Base-by-base conservation (phyloP, 805 yeast genomes). In the Priceomyces fermenticarens region DNA sequence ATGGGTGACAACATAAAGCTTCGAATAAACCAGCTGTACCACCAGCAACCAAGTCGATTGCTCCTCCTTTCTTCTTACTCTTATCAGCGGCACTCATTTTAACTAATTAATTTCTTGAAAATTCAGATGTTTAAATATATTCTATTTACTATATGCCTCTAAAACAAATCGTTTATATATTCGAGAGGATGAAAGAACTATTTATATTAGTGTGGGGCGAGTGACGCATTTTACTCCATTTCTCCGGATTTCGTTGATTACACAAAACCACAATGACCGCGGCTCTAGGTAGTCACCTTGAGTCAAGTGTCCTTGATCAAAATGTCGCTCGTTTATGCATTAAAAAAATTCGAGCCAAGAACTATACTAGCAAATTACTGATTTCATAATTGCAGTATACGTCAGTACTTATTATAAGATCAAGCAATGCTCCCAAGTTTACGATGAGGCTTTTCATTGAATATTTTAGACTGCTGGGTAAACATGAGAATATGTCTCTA, bases 1-100 rank as follows among this genome's bases (percentile, higher is more conserved):
- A 77, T n/a, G 98, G 98, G 65, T 91, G 99, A 63, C 99, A 91
- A 63, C 91, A 82, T 48, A 93, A 74, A n/a, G 98, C 99, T 73
- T 91, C 99, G 60, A 90, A 88, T 45, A 91, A 73, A 44, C 99
- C 99, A 10, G 99, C 99, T 6, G 91, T 81, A 55, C 99, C 99
- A 54, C 99, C 99, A 27, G 97, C 93, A 36, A 88, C 73, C 51
- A 85, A 73, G 56, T 85, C 89, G 42, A 83, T 75, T 10, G 81
- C 77, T 30, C 71, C 59, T 42, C 60, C 66, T 27, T 66, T 65
- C 41, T 67, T 67, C 45, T 63, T 65, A 29, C 48, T 44, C 16
- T 44, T 46, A 20, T 20, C 25, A 20, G 25, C 35, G 25, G 42
- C 35, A 13, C 49, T 38, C 51, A 47, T 47, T 35, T 30, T 38